Base-by-base conservation (phyloP, 2,329 filamentous ascomycete genomes). In the Colletotrichum lentis region DNA sequence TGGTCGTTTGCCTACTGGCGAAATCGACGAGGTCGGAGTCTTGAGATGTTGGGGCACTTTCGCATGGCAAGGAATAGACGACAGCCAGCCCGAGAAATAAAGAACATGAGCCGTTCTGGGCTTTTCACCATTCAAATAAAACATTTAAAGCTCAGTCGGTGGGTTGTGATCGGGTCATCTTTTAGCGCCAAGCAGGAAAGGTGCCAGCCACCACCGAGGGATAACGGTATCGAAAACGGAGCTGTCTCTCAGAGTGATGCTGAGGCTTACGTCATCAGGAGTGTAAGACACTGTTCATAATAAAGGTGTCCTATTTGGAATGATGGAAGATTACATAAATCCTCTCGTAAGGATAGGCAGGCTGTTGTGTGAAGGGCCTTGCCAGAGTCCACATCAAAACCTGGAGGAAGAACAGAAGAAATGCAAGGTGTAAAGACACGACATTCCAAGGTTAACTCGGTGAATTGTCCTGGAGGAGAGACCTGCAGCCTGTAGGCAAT, bases 181-280 rank as follows among this genome's bases (percentile, higher is more conserved):
- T 44, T 66, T 66, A 66, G 58, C 58, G 58, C n/a, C 24, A 22
- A 10, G 20, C n/a, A n/a, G 31, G 27, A 20, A 10, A 27, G 18
- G 2, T n/a, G n/a, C n/a, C n/a, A n/a, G n/a, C n/a, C 11, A 4
- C 49, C 4, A 31, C 7, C 3, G 16, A 7, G 49, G 2, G 12
- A 20, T 52, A 18, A 12, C 3, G 2, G n/a, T 27, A n/a, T 11
- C 10, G 10, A n/a, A 3, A 20, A 27, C 0, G 5, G 10, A 10
- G 11, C 24, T 11, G 1, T 20, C n/a, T 52, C 16, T 10, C 2
- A 14, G 16, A 52, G 7, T 11, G 10, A n/a, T 11, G 14, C 27
- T 14, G 5, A 2, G 5, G 27, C 27, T 37, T 50, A 7, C 3
- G 2, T 3, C 7, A 10, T 31, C 3, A 27, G 1, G 5, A 27